These are phyloP conservation scores for Carex scoparia DNA, from an alignment of 176 grass and related monocot genomes.

Conservation along the genomic window DNA sequence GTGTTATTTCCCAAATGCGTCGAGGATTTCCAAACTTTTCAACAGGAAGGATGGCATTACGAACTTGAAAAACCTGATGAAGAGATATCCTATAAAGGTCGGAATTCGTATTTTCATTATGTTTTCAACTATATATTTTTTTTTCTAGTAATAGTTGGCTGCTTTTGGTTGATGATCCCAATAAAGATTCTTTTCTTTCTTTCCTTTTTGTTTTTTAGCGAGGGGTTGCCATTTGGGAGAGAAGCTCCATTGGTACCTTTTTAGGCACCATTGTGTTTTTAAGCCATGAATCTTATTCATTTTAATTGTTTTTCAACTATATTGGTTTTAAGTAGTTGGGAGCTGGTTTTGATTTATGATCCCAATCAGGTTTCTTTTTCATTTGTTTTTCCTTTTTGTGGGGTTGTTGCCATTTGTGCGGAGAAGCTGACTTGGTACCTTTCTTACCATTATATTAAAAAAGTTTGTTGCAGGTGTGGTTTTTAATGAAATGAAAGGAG, in stretches of 20 bases:
- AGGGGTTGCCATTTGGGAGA: not conserved
- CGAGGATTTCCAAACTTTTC: slow-evolving; percentile 94
- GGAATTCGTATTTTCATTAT: slow-evolving; percentile 18
- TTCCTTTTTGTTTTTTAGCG: not conserved
- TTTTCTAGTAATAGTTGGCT: not conserved
- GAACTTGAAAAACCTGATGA: slow-evolving; percentile 83
- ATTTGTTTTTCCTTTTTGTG: not conserved
- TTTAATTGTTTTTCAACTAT: not conserved
- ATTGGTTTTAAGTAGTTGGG: not conserved
- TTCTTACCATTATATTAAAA: not conserved
- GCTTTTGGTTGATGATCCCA: not conserved
- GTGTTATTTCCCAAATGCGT: slow-evolving; percentile 95
- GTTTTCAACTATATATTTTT: not conserved
- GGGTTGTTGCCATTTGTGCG: not conserved
- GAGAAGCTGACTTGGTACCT: slow-evolving; percentile 3
- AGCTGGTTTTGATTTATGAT: not conserved
- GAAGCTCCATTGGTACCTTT: not conserved
- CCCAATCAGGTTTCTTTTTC: not conserved
- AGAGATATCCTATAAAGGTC: slow-evolving; percentile 99
- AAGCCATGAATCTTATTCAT: not conserved
- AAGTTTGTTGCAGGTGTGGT: slow-evolving; percentile 65
- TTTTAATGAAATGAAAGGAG: slow-evolving; percentile 99
- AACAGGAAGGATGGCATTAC: slow-evolving; percentile 99
- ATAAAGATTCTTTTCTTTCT: not conserved
- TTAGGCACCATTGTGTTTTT: not conserved